These are phyloP conservation scores for Albizia julibrissin DNA, from an alignment of 306 rosid species.

Conservation along the genomic window DNA sequence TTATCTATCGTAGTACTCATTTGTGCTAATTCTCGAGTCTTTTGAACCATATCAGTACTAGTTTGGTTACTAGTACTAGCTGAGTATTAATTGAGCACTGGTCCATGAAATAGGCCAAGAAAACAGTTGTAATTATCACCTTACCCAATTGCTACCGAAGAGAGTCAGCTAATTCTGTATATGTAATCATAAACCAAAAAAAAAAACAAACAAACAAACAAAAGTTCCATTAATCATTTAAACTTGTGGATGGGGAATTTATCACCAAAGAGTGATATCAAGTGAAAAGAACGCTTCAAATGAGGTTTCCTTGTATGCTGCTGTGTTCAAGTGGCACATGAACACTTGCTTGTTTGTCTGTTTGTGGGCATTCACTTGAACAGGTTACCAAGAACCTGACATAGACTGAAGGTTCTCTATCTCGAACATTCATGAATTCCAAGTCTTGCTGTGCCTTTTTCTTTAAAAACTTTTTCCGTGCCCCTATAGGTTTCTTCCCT, in stretches of 20 bases:
- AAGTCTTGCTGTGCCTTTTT: not conserved
- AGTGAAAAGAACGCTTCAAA: not conserved
- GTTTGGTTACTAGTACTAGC: not conserved
- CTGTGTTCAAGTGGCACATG: not conserved
- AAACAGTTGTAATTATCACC: not conserved
- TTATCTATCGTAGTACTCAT: slow-evolving; percentile 24
- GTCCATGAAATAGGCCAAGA: not conserved
- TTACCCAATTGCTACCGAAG: not conserved
- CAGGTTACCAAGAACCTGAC: not conserved
- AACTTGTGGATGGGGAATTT: not conserved
- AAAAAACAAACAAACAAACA: no score
- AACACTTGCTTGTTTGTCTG: not conserved
- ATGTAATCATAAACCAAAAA: not conserved
- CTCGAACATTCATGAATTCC: not conserved
- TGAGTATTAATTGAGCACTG: not conserved
- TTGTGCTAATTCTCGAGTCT: slow-evolving; percentile 17
- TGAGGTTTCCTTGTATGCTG: not conserved
- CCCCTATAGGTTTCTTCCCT: not conserved
- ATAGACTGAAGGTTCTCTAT: not conserved
- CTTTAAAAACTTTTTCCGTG: not conserved
- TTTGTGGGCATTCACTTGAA: not conserved
- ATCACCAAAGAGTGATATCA: not conserved
- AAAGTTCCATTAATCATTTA: not conserved
- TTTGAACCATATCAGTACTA: not conserved
- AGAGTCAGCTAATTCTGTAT: not conserved